Base-by-base conservation (phyloP, 2,329 filamentous ascomycete genomes). In the Neofusicoccum sp. region DNA sequence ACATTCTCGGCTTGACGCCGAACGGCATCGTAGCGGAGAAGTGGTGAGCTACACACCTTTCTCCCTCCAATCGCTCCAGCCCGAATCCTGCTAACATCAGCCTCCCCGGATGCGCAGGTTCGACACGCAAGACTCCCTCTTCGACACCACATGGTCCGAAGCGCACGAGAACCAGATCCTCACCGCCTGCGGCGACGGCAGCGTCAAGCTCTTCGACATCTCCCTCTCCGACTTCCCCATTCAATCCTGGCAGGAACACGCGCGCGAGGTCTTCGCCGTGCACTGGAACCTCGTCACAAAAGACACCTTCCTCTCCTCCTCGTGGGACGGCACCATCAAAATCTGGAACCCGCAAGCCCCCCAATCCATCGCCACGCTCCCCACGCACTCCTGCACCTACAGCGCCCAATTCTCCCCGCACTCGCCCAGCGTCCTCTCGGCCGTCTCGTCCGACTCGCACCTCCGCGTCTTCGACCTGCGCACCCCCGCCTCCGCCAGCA, bases 251-350 rank as follows among this genome's bases (percentile, higher is more conserved):
- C 88, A 92, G 72, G 95, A 98, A 73, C 95, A 99, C 75, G 91
- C 89, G 66, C 85, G 93, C 61, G 95, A 99, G 76, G 89, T 96
- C 7, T 97, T 98, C 73, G 89, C 91, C 2, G 92, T 96, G 3
- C 85, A 88, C 71, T 99, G 93, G 93, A 97, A 93, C 68, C 85
- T 96, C 20, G 85, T 96, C 4, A 86, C 89, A 31, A 99, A 99
- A 73, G 90, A 95, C 69, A 91, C 86, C 0, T 98, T 99, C 72
- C 84, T 92, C 31, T 96, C 91, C 0, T 92, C 88, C 66, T 96
- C 91, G 5, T 99, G 95, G 95, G 95, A 99, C 70, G 95, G 95
- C 53, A 96, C 91, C 2, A 86, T 98, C 68, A 97, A 97, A 78
- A 87, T 99, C 69, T 99, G 93, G 93, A 91, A 90, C 12, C 95